Evolutionary conservation across 352 stramenopile species (phyloP), one percentile per base, ranked within the genome.

Genomic region (Phytophthora hibernalis): DNA sequence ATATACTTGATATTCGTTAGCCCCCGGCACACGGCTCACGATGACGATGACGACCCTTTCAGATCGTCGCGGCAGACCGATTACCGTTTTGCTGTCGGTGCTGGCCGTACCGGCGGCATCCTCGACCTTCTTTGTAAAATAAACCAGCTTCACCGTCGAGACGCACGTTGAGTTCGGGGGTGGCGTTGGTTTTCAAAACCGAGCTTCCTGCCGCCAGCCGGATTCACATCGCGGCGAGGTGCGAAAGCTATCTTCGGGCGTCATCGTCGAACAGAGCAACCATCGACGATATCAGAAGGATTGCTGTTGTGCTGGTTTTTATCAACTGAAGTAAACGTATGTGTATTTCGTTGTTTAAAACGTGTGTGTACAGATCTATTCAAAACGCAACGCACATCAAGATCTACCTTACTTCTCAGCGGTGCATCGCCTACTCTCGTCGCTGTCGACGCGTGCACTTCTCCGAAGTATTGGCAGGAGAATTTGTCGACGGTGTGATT

Each of bases 371-470:
- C 31, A 38, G 31, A 38, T 38, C 31, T 38, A 38, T 38, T 38
- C 5, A 35, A 42, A 42, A 20, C 30, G 30, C 20, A 26, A 21
- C 2, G 21, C 40, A 61, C 24, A 40, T 42, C 37, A 59, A 59
- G 21, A 28, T 37, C 24, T 31, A 43, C 12, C 26, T 30, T 26
- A 24, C 50, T 22, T 43, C 22, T 43, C 24, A 47, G 22, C 35
- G n/a, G n/a, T 62, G 24, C 57, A 33, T 42, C 5, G 12, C 31
- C 26, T 42, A 51, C 45, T 61, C 37, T 3, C 22, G 52, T 13
- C 65, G 58, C 31, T 68, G 65, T 9, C 52, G 65, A 10, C 59
- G 60, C 42, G 37, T 68, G 52, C 65, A 73, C 43, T 73, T 73
- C 11, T 60, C 53, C 9, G 52, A 30, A 22, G 13, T 16, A 49